These are phyloP conservation scores for Solanum hybrid DNA, from an alignment of 305 asterid species.

Conservation along the genomic window DNA sequence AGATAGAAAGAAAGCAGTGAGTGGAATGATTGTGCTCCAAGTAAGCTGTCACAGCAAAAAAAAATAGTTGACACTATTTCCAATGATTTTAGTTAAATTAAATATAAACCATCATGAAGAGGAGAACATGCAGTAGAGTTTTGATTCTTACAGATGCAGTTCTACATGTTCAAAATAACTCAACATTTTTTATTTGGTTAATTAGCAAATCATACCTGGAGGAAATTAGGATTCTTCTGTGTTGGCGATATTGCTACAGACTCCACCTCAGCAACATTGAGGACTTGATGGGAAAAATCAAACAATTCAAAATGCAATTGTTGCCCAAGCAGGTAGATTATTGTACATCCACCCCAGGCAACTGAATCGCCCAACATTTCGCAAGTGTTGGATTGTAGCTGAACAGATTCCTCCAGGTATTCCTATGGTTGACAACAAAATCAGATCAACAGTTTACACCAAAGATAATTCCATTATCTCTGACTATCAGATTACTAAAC, in stretches of 20 bases:
- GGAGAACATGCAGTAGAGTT: neutral
- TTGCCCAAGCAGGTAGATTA: constrained; percentile 90
- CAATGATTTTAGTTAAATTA: neutral
- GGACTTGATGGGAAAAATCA: constrained; percentile 96
- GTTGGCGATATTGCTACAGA: constrained; percentile 39
- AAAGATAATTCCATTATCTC: neutral
- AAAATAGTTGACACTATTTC: neutral
- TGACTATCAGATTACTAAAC: neutral
- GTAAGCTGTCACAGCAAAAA: neutral
- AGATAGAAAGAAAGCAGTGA: neutral
- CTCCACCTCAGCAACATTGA: constrained; percentile 93
- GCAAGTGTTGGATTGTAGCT: constrained; percentile 52
- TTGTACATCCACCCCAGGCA: constrained; percentile 98
- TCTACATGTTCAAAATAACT: neutral
- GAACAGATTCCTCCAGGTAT: constrained; percentile 63
- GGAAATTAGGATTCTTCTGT: constrained; percentile 45
- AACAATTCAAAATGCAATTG: constrained; percentile 91
- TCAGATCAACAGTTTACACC: neutral
- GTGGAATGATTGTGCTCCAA: neutral
- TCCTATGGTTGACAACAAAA: constrained; percentile 39
- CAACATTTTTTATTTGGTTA: neutral
- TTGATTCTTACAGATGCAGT: neutral
- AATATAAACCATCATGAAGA: neutral
- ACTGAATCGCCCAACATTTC: constrained; percentile 88
- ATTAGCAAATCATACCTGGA: constrained; percentile 35